Evolutionary conservation across 192 early-diverging fungal species (phyloP), one percentile per base, ranked within the genome.

Genomic region (Dissophora ornata): DNA sequence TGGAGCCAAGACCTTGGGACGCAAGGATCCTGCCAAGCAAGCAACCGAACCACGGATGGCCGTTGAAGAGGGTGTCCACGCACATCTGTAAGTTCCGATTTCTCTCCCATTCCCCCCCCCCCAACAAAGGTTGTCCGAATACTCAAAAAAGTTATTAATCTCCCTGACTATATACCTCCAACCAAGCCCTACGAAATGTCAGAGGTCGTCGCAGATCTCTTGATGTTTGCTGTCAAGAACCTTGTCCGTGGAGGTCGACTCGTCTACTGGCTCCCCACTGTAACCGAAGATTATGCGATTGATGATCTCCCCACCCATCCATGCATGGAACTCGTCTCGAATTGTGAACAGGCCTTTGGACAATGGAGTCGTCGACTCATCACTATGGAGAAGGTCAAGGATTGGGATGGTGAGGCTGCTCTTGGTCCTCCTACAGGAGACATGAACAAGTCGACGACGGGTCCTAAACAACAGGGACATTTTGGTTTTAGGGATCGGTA

Each of bases 101-200:
- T 1, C 7, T 12, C 15, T 32, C 36, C 10, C 18, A 50, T 50
- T 38, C 12, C 36, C 7, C 36, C 36, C 5, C 12, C 36, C 7
- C 2, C n/a, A 5, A n/a, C n/a, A n/a, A n/a, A n/a, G n/a, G n/a
- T n/a, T n/a, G n/a, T n/a, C n/a, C n/a, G n/a, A n/a, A n/a, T n/a
- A n/a, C n/a, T n/a, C n/a, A n/a, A n/a, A n/a, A n/a, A n/a, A n/a
- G n/a, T n/a, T n/a, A n/a, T 34, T 57, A 82, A 79, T 46, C 81
- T 87, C 9, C 58, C 79, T 26, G 89, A 91, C 53, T 90, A 92
- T 58, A 92, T 94, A 45, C 97, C 97, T 10, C 92, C 92, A n/a
- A 97, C 93, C 3, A 89, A 93, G 21, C 91, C 96, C 0, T 99
- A 99, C 67, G 96, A 98, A 74, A 95, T 99, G 93, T 88, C 91